A percentile compares a stretch with the other conserved stretches of the same genome.
Evolutionary conservation across 495 filamentous ascomycete genomes (phyloP).

Genomic region (Aspergillus diversus): DNA sequence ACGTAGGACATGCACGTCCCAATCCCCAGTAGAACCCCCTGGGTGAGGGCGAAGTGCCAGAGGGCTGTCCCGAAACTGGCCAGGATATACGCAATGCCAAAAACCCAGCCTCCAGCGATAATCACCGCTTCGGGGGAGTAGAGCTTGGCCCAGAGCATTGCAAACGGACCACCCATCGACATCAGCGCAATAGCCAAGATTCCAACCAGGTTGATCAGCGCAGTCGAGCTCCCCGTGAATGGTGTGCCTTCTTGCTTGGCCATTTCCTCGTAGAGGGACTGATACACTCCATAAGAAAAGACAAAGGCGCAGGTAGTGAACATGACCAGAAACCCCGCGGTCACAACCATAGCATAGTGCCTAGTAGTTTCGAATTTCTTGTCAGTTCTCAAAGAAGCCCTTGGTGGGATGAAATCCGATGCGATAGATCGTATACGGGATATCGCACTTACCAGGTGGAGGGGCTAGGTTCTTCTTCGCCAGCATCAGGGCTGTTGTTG

Average conservation of each 20-base stretch:
- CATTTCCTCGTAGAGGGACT: constrained; percentile 49
- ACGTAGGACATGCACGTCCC: constrained; percentile 53
- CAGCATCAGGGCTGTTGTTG: not conserved
- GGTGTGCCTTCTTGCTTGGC: constrained; percentile 32
- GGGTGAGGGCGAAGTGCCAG: constrained; percentile 64
- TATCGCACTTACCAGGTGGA: constrained; percentile 6
- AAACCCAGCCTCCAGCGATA: constrained; percentile 39
- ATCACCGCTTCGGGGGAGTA: constrained; percentile 42
- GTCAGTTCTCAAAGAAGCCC: not conserved
- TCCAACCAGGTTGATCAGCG: constrained; percentile 48
- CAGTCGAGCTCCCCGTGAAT: constrained; percentile 42
- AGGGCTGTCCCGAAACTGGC: constrained; percentile 56
- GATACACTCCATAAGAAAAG: constrained; percentile 51
- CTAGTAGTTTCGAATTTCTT: not conserved
- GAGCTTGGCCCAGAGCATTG: constrained; percentile 42
- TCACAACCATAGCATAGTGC: constrained; percentile 31
- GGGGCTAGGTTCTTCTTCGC: not conserved
- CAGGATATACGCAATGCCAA: constrained; percentile 53
- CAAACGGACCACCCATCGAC: constrained; percentile 49
- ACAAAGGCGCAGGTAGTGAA: constrained; percentile 49
- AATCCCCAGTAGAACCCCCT: constrained; percentile 58
- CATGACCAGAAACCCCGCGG: constrained; percentile 41
- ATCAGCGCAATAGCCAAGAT: constrained; percentile 48
- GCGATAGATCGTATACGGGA: not conserved
- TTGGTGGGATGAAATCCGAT: not conserved